Evolutionary conservation across 106 monocot genomes (phyloP), one percentile per base, ranked within the genome.

Genomic region (Triglochin maritima): DNA sequence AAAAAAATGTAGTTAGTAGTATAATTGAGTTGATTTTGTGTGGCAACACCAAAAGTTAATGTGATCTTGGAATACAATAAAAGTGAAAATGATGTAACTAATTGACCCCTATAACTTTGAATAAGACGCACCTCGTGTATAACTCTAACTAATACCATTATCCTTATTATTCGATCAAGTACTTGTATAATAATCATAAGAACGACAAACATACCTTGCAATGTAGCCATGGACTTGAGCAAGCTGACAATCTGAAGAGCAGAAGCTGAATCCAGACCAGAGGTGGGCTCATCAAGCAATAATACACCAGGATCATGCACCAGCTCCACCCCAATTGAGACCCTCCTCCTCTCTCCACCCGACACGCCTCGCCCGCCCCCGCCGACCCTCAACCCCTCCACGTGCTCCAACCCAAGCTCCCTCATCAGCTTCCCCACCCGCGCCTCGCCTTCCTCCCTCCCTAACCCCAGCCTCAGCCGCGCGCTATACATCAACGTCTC

Each of bases 241-340:
- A 83, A 74, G 9, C 69, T 13, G 45, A 88, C 15, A 42, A 91
- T 73, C 73, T 85, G 77, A 44, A 86, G 64, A 1, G 95, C 95
- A 2, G 87, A 83, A 6, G 80, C 83, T 1, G 95, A 96, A 74
- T 96, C 95, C 13, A 96, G 76, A 12, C 95, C 95, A 9, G 95
- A 90, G 2, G 90, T 90, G 9, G 95, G 95, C 74, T 96, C 95
- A 74, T 96, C 95, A 29, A 96, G 86, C 41, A 96, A 69, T 46
- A 96, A 72, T 9, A 88, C 85, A 2, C 81, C 78, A 49, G 95
- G 95, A 72, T 84, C 76, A 62, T 90, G 95, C 9, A 96, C 90
- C 65, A 96, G 68, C 56, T 90, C 95, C 11, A 84, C 74, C 6
- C 90, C 95, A 51, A 96, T 96, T n/a, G 95, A 90, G 13, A 96